Evolutionary conservation across 1,139 yeast genomes (phyloP), one percentile per base, ranked within the genome.

Genomic region (Kurtzmaniella quercitrusa): DNA sequence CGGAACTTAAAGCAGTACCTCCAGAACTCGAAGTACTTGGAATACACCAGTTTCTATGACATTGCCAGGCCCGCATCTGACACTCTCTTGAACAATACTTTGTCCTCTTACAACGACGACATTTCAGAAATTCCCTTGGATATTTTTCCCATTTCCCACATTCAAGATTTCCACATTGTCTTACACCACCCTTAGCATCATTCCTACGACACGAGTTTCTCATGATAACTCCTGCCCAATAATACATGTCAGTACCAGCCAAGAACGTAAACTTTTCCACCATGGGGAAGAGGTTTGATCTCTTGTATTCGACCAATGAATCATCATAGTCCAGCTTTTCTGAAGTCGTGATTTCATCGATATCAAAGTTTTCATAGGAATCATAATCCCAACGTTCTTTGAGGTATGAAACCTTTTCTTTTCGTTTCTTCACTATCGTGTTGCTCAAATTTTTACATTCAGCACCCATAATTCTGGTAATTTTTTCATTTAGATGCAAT

Each of bases 151-250:
- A 93, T 58, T 77, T 83, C n/a, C 97, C 97, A 66, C 98, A 93
- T 36, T 81, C 85, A 55, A 90, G 83, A 62, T 84, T 85, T 1
- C 98, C 97, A 65, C 98, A 93, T 65, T 93, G 98, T 42, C 98
- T 77, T 31, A 93, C 86, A 2, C 98, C 97, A 23, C 95, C 95
- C 46, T 82, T 73, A 38, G 74, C 63, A 59, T 91, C 98, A 61
- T 91, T 94, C 58, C 93, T 82, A 46, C 97, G 77, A 61, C 96
- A 91, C 1, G 96, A 88, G 62, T 93, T 93, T 48, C 98, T 76
- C 93, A 93, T 93, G 40, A 91, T 89, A 14, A 91, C 96, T 3
- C 96, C 95, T 3, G 97, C 89, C 98, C 98, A 93, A 65, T 91
- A 90, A 54, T 86, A 85, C 73, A 90, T 81, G 54, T 90, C 97